Evolutionary conservation across 805 yeast species (phyloP).

Genomic region (Lachancea cidri): DNA sequence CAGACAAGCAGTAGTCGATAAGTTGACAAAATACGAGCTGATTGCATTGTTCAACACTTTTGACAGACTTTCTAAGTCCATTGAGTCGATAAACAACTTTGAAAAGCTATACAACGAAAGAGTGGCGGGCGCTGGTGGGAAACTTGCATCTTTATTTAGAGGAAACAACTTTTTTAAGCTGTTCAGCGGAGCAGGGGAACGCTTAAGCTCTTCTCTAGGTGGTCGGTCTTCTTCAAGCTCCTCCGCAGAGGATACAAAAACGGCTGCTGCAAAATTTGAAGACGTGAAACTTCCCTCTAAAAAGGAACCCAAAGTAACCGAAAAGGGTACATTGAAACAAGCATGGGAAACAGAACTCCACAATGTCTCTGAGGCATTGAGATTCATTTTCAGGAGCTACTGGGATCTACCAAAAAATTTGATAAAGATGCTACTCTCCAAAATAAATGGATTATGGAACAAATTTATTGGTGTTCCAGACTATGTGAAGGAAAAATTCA

Average conservation of each 20-base stretch:
- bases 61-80: conserved; percentile 83
- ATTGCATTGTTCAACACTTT: conserved; percentile 90
- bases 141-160: conserved; percentile 24
- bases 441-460: conserved; percentile 63
- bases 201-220: conserved; percentile 9
- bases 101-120: conserved; percentile 45
- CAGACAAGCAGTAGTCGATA: conserved; percentile 46
- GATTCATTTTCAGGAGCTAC: conserved; percentile 64
- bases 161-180: conserved; percentile 31
- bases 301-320: background rate
- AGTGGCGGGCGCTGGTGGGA: conserved; percentile 15
- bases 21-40: conserved; percentile 71
- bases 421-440: conserved; percentile 44
- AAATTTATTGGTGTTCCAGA: conserved; percentile 57
- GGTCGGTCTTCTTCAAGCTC: conserved; percentile 10
- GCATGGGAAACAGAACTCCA: conserved; percentile 48
- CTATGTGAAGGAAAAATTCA: conserved; percentile 22
- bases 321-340: conserved; percentile 24
- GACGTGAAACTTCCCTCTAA: conserved; percentile 27
- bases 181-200: conserved; percentile 25
- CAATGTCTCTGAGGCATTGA: conserved; percentile 54
- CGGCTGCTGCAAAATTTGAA: conserved; percentile 12
- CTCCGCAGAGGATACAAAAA: conserved; percentile 1
- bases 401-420: conserved; percentile 61
- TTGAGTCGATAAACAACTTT: conserved; percentile 69